phyloP scores from a whole-genome alignment of 1,284 basidiomycete species.

The Vanrija pseudolonga region DNA sequence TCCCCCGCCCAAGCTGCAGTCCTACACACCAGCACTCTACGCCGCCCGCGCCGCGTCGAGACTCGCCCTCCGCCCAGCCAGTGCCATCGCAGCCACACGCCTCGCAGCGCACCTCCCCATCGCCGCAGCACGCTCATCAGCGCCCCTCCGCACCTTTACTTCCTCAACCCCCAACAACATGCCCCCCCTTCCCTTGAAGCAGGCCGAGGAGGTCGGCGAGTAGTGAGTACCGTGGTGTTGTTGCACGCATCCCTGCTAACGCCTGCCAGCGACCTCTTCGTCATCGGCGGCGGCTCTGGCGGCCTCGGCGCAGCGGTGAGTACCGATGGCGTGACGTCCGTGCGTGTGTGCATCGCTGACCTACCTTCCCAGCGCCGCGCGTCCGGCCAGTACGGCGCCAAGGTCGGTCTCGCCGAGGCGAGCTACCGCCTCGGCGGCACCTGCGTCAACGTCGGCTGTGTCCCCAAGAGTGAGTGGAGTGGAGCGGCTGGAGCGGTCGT shows the following conservation, averaged over 20 bases:
- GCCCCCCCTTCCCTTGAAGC: conserved; percentile 43
- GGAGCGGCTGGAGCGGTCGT: conserved; percentile 61
- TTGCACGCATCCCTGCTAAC: not conserved
- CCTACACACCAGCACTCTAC: not conserved
- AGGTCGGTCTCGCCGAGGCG: conserved; percentile 84
- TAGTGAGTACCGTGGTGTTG: conserved; percentile 31
- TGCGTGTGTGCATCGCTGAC: not conserved
- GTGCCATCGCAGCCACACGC: not conserved
- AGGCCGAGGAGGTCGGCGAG: conserved; percentile 39
- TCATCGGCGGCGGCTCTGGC: conserved; percentile 49
- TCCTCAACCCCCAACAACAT: conserved; percentile 27
- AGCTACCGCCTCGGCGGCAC: conserved; percentile 81
- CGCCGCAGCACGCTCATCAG: not conserved
- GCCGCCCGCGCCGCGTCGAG: not conserved
- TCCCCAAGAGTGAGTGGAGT: conserved; percentile 29
- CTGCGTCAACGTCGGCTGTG: conserved; percentile 69
- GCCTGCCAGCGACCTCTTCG: conserved; percentile 41
- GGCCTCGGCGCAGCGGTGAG: conserved; percentile 49
- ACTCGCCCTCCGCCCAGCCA: not conserved
- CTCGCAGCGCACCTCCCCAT: not conserved
- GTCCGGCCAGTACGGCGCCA: conserved; percentile 88
- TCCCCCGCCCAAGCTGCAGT: not conserved
- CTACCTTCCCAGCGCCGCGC: conserved; percentile 63
- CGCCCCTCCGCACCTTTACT: conserved; percentile 19
- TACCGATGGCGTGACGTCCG: not conserved